Evolutionary conservation across 2,329 filamentous ascomycete genomes (phyloP), one percentile per base, ranked within the genome.

Genomic region (Exophiala alcalophila): DNA sequence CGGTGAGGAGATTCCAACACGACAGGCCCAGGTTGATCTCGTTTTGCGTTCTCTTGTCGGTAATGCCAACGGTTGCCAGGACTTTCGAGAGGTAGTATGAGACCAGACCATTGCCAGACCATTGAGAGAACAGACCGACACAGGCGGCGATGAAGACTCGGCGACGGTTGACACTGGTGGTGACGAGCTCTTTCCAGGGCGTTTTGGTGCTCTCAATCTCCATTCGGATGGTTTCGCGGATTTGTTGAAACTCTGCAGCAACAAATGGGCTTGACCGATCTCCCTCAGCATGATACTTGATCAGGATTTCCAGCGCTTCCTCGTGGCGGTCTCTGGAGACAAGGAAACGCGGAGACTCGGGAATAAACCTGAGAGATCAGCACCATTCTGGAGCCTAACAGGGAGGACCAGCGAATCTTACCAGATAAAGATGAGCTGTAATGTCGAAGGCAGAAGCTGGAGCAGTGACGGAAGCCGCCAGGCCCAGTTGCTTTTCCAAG

Each of bases 391-490:
- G 28, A 11, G 29, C 5, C 29, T 14, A 16, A 18, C 2, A 19
- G 5, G 20, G 24, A 24, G 7, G 5, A 2, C 19, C 6, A 2
- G 2, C 7, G 25, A 12, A n/a, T n/a, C 40, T 25, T 26, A 49
- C 70, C 76, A 79, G 20, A 83, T 72, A 5, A 70, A 58, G 1
- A 55, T 53, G 39, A 83, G 65, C 0, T 83, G 68, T 1, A 76
- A 41, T 2, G 81, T 46, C 0, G 83, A 72, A 1, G 79, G 78
- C 0, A 81, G 61, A 33, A 83, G 81, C 54, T 85, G 81, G 57
- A 82, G 79, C 0, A 79, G 78, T 26, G 84, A 73, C 0, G 80
- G 80, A 47, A 84, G 80, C 2, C 80, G 67, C 78, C 80, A 83
- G 5, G 69, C 64, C 55, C 64, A 73, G 58, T 72, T 54, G 56